phyloP scores from a whole-genome alignment of 2,329 filamentous ascomycete species.

The Colletotrichum agaves region DNA sequence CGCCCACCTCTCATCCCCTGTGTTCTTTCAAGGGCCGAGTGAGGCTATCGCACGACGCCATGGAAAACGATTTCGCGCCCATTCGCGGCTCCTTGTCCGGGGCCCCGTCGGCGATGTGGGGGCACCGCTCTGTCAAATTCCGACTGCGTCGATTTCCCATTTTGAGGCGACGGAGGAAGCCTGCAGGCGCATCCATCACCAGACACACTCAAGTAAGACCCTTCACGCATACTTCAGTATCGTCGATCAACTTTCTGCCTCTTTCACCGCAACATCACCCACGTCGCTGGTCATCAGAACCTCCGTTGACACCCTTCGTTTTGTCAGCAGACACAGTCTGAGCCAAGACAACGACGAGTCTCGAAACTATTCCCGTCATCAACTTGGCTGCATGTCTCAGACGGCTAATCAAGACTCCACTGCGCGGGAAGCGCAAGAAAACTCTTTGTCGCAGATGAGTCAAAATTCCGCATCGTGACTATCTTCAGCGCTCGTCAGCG shows the following conservation, averaged over 20 bases:
- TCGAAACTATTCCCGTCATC: neutral
- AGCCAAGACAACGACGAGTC: conserved; percentile 1
- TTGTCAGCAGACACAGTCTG: conserved; percentile 6
- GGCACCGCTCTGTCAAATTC: conserved; percentile 13
- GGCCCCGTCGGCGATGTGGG: conserved; percentile 23
- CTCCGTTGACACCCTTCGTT: conserved; percentile 6
- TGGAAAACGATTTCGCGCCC: conserved; percentile 16
- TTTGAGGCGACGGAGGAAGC: neutral
- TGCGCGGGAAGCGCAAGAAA: conserved; percentile 32
- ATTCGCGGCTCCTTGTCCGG: conserved; percentile 7
- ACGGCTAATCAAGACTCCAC: neutral
- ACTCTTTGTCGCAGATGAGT: conserved; percentile 22
- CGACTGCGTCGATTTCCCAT: neutral
- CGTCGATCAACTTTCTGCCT: conserved; percentile 2
- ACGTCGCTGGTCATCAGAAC: conserved; percentile 15
- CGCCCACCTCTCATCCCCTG: neutral
- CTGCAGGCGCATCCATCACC: conserved; percentile 27
- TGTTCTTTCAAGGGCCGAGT: conserved; percentile 12
- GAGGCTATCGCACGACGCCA: conserved; percentile 15
- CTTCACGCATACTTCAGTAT: conserved; percentile 36
- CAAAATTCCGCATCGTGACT: conserved; percentile 31
- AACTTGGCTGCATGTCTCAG: neutral
- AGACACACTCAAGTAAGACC: conserved; percentile 29
- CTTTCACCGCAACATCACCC: conserved; percentile 29
- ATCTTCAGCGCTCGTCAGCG: conserved; percentile 33